Evolutionary conservation across 2,329 filamentous ascomycete genomes (phyloP).

Genomic region (Fusarium nygamai): DNA sequence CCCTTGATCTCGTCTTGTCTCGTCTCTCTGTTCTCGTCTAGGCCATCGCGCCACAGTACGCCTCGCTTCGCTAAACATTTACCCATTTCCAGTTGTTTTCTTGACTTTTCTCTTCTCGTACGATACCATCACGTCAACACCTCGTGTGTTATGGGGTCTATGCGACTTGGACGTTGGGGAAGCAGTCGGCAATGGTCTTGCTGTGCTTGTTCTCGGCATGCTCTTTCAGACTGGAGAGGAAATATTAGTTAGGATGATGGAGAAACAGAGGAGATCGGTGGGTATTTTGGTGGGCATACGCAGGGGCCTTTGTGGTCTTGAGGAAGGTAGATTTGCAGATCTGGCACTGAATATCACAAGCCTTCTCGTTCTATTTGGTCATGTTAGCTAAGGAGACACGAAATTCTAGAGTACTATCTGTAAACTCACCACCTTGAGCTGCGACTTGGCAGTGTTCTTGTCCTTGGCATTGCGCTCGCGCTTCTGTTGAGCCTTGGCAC

Average conservation of each 20-base stretch:
- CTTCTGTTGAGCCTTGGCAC: conserved; percentile 76
- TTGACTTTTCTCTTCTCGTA: conserved; percentile 3
- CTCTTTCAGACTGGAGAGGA: conserved; percentile 65
- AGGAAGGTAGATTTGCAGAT: conserved; percentile 83
- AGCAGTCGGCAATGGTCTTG: conserved; percentile 77
- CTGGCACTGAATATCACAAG: conserved; percentile 80
- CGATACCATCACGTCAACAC: conserved; percentile 10
- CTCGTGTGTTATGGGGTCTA: conserved; percentile 8
- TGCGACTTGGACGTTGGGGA: conserved; percentile 59
- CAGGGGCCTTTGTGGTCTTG: conserved; percentile 77
- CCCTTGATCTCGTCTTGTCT: conserved; percentile 2
- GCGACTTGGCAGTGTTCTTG: conserved; percentile 67
- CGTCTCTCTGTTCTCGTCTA: conserved; percentile 17
- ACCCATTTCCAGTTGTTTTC: not conserved
- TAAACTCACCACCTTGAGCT: conserved; percentile 72
- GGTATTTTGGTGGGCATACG: conserved; percentile 57
- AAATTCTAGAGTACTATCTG: not conserved
- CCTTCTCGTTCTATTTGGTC: conserved; percentile 70
- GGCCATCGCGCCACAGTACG: conserved; percentile 33
- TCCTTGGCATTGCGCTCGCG: conserved; percentile 77
- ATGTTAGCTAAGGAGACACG: conserved; percentile 20
- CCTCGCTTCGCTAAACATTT: conserved; percentile 36
- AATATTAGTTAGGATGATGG: conserved; percentile 19
- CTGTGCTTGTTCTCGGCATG: conserved; percentile 82
- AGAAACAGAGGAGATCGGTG: not conserved